A percentile compares a stretch with the other conserved stretches of the same genome.
Conservation (phyloP, 257 asterid species). For the Fraxinus anomala region DNA sequence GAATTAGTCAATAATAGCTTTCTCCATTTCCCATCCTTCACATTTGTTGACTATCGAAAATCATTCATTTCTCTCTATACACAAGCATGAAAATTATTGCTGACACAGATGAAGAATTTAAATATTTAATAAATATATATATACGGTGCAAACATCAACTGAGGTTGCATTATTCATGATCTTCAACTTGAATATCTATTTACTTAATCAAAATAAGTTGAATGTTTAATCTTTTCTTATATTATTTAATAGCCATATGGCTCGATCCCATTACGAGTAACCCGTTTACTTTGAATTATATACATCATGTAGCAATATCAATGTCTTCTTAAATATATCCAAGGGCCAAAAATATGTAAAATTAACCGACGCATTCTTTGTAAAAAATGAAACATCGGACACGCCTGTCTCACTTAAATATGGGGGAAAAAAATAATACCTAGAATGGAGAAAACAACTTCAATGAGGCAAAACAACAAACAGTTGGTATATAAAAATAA, state of each 20-base stretch:
- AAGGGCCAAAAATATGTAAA: too few species aligned
- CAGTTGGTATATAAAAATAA: background rate
- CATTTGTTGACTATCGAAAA: constrained; percentile 24
- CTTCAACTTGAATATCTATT: background rate
- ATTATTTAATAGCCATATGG: background rate
- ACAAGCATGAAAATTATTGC: constrained; percentile 35
- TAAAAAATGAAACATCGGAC: background rate
- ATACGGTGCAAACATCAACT: background rate
- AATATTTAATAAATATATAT: too few species aligned
- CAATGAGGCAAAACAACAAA: constrained; percentile 35
- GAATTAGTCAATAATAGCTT: constrained; percentile 18
- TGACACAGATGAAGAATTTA: background rate
- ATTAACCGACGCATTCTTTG: background rate
- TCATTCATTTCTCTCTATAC: constrained; percentile 17
- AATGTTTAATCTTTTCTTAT: background rate
- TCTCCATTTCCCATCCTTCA: constrained; percentile 22
- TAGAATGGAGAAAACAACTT: background rate
- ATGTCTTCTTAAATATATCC: background rate
- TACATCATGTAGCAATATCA: background rate
- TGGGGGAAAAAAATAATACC: too few species aligned
- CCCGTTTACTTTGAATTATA: background rate
- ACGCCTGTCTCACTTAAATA: background rate
- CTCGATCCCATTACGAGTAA: background rate
- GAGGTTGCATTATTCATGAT: background rate
- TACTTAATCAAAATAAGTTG: background rate